phyloP scores from a whole-genome alignment of 768 basidiomycete genomes.

The Tulasnella sp. region DNA sequence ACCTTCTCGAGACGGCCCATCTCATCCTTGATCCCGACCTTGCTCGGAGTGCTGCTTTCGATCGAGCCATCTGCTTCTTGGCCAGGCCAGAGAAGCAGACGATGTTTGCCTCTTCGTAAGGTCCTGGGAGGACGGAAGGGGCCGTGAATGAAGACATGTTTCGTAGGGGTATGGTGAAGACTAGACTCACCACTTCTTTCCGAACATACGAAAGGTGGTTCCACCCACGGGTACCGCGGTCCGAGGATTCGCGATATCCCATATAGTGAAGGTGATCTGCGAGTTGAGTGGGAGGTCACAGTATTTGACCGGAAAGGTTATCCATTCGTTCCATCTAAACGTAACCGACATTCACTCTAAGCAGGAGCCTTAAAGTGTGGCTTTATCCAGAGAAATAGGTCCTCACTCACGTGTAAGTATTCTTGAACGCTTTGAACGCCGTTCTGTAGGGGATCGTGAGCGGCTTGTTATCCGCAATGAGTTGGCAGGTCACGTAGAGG shows the following conservation, averaged over 20 bases:
- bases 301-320: constrained; percentile 83
- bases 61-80: constrained; percentile 76
- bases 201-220: constrained; percentile 80
- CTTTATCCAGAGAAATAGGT: constrained; percentile 2
- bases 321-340: constrained; percentile 87
- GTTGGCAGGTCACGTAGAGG: constrained; percentile 85
- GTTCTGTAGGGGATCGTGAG: constrained; percentile 87
- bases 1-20: constrained; percentile 94
- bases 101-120: constrained; percentile 80
- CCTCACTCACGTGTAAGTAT: constrained; percentile 51
- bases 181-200: constrained; percentile 70
- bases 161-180: too few species aligned
- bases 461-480: constrained; percentile 87
- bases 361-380: not conserved
- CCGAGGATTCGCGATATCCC: constrained; percentile 84
- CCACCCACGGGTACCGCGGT: constrained; percentile 78
- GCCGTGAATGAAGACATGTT: not conserved
- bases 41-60: constrained; percentile 80
- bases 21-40: constrained; percentile 65
- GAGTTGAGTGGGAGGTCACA: constrained; percentile 84
- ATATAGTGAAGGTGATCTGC: constrained; percentile 88
- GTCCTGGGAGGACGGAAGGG: constrained; percentile 41
- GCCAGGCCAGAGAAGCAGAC: constrained; percentile 72
- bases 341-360: too few species aligned
- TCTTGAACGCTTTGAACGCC: constrained; percentile 85